Evolutionary conservation across 768 basidiomycete genomes (phyloP).

Genomic region (Phylloporus sp.): DNA sequence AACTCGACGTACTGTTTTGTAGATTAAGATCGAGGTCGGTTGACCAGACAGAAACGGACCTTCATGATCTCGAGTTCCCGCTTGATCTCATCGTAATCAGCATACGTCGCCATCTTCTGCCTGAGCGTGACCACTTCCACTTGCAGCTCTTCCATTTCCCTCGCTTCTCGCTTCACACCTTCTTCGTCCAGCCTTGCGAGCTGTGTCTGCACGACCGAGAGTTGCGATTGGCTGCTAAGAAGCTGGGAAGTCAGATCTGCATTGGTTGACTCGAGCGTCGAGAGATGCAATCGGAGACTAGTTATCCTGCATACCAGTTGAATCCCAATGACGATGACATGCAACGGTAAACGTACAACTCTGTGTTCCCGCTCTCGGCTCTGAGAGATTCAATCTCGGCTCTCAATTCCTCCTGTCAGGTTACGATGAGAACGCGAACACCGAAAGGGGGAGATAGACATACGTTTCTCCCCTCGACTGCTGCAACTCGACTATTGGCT

Average conservation of each 20-base stretch:
- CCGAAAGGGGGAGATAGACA: conserved; percentile 15
- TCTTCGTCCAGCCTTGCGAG: conserved; percentile 17
- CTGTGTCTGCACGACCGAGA: conserved; percentile 15
- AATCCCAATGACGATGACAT: not conserved
- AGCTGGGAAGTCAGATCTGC: conserved; percentile 14
- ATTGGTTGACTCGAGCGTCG: conserved; percentile 63
- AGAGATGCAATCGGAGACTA: conserved; percentile 64
- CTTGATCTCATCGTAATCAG: conserved; percentile 96
- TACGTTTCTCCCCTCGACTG: conserved; percentile 91
- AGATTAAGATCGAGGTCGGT: not conserved
- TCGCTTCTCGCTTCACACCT: conserved; percentile 13
- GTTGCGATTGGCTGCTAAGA: conserved; percentile 16
- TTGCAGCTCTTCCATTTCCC: conserved; percentile 35
- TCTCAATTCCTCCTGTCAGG: conserved; percentile 78
- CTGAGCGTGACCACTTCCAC: conserved; percentile 68
- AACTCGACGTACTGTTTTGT: conserved; percentile 89
- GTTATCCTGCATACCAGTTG: conserved; percentile 15
- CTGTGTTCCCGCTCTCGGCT: conserved; percentile 68
- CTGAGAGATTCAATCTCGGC: conserved; percentile 92
- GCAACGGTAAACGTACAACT: conserved; percentile 46
- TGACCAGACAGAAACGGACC: conserved; percentile 39
- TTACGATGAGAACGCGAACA: not conserved
- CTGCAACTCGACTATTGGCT: conserved; percentile 90
- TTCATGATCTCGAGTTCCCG: conserved; percentile 99
- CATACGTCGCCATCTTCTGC: conserved; percentile 63